Evolutionary conservation across 1,284 basidiomycete genomes (phyloP).

Genomic region (Ganoderma boninense): DNA sequence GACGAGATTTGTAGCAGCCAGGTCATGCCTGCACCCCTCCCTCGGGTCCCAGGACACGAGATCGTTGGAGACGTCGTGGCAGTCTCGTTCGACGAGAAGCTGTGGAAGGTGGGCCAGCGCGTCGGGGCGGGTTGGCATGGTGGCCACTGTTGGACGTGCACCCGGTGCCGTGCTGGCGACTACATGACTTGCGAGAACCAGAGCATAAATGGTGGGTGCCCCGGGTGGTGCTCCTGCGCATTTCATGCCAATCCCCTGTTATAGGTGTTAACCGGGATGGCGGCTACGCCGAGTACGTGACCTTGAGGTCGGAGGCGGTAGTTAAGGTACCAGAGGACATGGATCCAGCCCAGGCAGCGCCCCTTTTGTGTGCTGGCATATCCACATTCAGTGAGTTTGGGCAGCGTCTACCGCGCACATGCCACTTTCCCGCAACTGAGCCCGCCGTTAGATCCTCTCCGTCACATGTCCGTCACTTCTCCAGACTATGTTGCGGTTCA

Average conservation of each 20-base stretch:
- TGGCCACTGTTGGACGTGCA: constrained; percentile 37
- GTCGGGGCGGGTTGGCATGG: constrained; percentile 42
- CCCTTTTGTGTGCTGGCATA: constrained; percentile 78
- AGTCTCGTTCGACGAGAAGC: constrained; percentile 25
- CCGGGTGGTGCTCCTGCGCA: constrained; percentile 36
- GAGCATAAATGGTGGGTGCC: constrained; percentile 40
- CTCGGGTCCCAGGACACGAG: constrained; percentile 40
- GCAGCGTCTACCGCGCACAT: background rate
- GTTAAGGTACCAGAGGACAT: constrained; percentile 78
- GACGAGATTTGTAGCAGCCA: constrained; percentile 34
- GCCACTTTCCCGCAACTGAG: background rate
- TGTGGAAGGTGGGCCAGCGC: constrained; percentile 38
- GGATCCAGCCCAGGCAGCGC: constrained; percentile 78
- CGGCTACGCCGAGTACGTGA: constrained; percentile 36
- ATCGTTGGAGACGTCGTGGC: constrained; percentile 39
- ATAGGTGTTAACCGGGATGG: constrained; percentile 28
- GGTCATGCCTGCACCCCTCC: constrained; percentile 28
- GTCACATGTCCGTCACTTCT: constrained; percentile 37
- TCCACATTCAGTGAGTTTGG: constrained; percentile 35
- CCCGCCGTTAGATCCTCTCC: constrained; percentile 31
- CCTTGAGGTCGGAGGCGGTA: constrained; percentile 49
- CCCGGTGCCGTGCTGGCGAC: constrained; percentile 34
- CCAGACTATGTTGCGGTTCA: constrained; percentile 42
- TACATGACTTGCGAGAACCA: constrained; percentile 34
- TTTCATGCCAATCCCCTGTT: constrained; percentile 14